phyloP scores from a whole-genome alignment of 371 early-diverging fungal genomes.

The Mortierella sp. region DNA sequence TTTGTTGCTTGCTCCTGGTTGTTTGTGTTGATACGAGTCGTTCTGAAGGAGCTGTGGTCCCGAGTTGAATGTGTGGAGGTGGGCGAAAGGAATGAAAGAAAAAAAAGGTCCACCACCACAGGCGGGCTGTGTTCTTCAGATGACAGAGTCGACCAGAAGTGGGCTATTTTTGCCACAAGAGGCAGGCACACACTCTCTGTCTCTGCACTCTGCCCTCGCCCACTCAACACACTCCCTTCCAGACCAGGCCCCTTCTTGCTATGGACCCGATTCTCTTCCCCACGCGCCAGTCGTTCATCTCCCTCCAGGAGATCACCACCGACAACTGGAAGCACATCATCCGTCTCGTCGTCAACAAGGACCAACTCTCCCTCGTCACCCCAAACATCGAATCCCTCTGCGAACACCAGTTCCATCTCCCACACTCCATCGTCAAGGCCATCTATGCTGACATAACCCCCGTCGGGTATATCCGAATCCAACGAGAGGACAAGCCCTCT shows the following conservation, averaged over 20 bases:
- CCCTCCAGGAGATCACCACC: constrained; percentile 31
- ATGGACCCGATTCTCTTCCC: constrained; percentile 35
- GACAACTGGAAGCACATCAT: constrained; percentile 39
- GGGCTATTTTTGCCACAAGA: too few relatives aligned
- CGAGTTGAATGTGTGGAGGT: neutral
- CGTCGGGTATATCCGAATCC: constrained; percentile 37
- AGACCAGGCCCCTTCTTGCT: too few relatives aligned
- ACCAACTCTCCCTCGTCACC: constrained; percentile 30
- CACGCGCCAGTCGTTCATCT: constrained; percentile 33
- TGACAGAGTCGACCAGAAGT: neutral
- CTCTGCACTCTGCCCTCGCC: neutral
- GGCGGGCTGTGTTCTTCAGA: too few relatives aligned
- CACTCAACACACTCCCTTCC: too few relatives aligned
- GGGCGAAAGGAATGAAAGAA: too few relatives aligned
- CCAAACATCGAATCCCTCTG: constrained; percentile 48
- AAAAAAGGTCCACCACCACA: too few relatives aligned
- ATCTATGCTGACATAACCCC: constrained; percentile 35
- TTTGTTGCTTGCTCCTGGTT: neutral
- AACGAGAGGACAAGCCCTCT: neutral
- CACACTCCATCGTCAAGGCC: constrained; percentile 28
- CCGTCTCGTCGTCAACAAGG: constrained; percentile 34
- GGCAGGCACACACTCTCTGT: too few relatives aligned
- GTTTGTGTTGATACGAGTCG: neutral
- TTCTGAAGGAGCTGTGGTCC: too few relatives aligned
- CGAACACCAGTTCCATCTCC: constrained; percentile 50